Percentiles rank a stretch among this genome's conserved stretches.
These are phyloP conservation scores for Rhodofomes roseus DNA, from an alignment of 1,284 basidiomycete genomes.

Conservation along the genomic window DNA sequence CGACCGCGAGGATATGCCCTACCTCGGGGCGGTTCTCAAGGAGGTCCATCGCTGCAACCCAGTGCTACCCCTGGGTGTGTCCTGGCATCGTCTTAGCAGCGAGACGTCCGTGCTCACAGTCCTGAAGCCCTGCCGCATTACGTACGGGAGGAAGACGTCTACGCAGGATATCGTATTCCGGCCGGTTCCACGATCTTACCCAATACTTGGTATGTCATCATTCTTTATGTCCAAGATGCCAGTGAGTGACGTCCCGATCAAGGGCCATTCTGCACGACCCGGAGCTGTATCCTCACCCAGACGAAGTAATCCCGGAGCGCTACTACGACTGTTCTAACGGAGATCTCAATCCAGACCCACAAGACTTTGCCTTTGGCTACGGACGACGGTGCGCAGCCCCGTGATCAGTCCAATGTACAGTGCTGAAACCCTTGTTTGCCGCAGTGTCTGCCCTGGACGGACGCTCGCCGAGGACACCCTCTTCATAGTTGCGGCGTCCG, in stretches of 20 bases:
- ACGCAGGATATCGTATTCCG: conserved; percentile 28
- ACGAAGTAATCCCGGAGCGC: conserved; percentile 26
- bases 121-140: conserved; percentile 15
- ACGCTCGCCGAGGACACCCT: conserved; percentile 12
- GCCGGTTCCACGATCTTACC: conserved; percentile 25
- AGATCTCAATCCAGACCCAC: conserved; percentile 20
- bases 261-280: conserved; percentile 24
- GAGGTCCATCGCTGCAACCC: conserved; percentile 37
- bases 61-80: conserved; percentile 23
- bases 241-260: not conserved
- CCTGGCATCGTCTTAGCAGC: not conserved
- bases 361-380: conserved; percentile 24
- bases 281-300: conserved; percentile 24
- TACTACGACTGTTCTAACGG: conserved; percentile 15
- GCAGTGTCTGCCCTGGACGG: conserved; percentile 11
- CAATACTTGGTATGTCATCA: conserved; percentile 18
- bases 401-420: no score
- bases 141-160: conserved; percentile 24
- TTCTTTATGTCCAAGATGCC: not conserved
- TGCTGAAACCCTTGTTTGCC: no score
- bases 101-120: not conserved
- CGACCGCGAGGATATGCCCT: conserved; percentile 42
- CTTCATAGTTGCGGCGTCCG: conserved; percentile 13
- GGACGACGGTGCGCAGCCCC: conserved; percentile 24
- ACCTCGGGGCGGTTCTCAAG: conserved; percentile 40